Evolutionary conservation across 345 rosid genomes (phyloP).

Genomic region (Gossypium sturtianum): DNA sequence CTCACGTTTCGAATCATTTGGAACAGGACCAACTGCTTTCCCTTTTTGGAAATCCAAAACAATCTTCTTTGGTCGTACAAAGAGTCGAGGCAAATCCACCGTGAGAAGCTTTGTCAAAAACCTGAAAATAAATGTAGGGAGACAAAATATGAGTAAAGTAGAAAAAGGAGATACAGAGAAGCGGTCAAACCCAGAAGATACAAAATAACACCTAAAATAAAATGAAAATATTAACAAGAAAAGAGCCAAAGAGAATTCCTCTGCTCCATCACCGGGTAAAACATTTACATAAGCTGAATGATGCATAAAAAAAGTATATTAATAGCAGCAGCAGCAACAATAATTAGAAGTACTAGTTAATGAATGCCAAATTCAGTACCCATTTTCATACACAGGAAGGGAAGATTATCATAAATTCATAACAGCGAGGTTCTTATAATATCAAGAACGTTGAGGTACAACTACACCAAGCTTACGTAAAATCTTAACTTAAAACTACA

Average conservation of each 20-base stretch:
- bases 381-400: not conserved
- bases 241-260: not conserved
- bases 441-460: not conserved
- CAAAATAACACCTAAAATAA: not conserved
- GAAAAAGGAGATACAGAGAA: not conserved
- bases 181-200: not conserved
- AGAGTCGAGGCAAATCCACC: constrained; percentile 83
- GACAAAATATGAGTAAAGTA: not conserved
- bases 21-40: constrained; percentile 83
- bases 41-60: constrained; percentile 95
- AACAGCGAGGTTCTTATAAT: not conserved
- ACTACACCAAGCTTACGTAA: not conserved
- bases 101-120: constrained; percentile 90
- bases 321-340: not conserved
- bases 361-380: not conserved
- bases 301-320: not conserved
- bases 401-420: not conserved
- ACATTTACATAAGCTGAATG: not conserved
- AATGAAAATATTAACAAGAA: not conserved
- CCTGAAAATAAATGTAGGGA: constrained; percentile 38
- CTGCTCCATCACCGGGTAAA: not conserved
- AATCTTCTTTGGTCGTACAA: constrained; percentile 97
- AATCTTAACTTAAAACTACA: not conserved
- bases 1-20: constrained; percentile 60
- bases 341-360: not conserved